phyloP scores from a whole-genome alignment of 495 filamentous ascomycete species.

The Aspergillus incahuasiensis region DNA sequence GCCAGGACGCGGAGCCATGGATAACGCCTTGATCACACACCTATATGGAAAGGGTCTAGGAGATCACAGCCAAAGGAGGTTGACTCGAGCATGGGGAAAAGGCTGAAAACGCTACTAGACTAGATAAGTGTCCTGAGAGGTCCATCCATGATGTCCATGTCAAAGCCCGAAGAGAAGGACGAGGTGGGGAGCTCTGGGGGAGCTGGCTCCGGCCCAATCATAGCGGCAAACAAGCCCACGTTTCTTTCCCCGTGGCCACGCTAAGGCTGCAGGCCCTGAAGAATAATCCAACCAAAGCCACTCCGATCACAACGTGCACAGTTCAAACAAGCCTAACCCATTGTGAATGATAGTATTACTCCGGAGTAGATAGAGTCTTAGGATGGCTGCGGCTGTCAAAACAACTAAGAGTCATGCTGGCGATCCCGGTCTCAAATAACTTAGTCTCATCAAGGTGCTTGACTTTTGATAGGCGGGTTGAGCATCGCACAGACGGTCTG shows the following conservation, averaged over 20 bases:
- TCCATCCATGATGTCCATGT: background rate
- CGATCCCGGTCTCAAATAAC: background rate
- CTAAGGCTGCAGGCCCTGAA: constrained; percentile 4
- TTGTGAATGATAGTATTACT: background rate
- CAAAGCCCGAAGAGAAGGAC: background rate
- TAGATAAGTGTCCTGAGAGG: background rate
- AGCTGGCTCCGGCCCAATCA: constrained; percentile 8
- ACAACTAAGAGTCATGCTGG: no score
- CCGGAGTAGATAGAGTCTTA: no score
- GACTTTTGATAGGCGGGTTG: background rate
- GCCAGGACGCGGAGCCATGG: background rate
- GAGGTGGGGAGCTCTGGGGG: constrained; percentile 9
- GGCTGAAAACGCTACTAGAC: no score
- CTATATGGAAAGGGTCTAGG: background rate
- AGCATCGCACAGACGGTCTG: background rate
- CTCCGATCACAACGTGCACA: constrained; percentile 5
- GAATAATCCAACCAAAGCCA: constrained; percentile 3
- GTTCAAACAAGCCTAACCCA: background rate
- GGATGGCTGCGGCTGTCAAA: no score
- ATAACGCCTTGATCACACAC: background rate
- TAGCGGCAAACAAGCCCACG: background rate
- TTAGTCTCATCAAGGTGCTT: background rate
- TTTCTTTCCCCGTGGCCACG: background rate
- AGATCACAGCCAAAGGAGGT: background rate
- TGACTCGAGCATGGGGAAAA: background rate